A percentile compares a stretch with the other conserved stretches of the same genome.
Evolutionary conservation across 306 rosid species (phyloP).

Genomic region (Canavalia ensiformis): DNA sequence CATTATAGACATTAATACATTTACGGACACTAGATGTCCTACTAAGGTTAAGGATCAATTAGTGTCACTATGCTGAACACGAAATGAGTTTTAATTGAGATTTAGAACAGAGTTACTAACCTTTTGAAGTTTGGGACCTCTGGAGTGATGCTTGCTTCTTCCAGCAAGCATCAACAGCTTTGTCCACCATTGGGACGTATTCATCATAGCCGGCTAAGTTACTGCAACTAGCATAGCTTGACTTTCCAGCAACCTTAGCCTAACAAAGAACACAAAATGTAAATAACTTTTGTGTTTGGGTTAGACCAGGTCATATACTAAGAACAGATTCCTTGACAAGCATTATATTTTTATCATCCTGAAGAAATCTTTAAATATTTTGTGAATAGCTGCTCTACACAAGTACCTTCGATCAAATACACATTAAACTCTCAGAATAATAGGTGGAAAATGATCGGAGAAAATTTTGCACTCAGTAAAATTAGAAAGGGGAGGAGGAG

Average conservation of each 20-base stretch:
- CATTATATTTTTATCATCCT: slow-evolving; percentile 32
- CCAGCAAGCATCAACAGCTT: slow-evolving; percentile 89
- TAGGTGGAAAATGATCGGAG: slow-evolving; percentile 1
- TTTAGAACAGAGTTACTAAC: slow-evolving; percentile 53
- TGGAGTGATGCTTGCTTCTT: slow-evolving; percentile 74
- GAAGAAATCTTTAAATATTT: slow-evolving; percentile 1
- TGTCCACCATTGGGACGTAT: slow-evolving; percentile 97
- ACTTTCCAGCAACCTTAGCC: slow-evolving; percentile 82
- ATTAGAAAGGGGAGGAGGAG: neutral
- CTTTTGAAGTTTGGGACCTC: slow-evolving; percentile 67
- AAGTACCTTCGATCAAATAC: slow-evolving; percentile 29
- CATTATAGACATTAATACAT: slow-evolving; percentile 4
- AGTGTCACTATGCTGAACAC: neutral
- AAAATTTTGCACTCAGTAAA: slow-evolving; percentile 36
- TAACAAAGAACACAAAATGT: slow-evolving; percentile 47
- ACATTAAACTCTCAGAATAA: slow-evolving; percentile 4
- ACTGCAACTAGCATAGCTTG: slow-evolving; percentile 63
- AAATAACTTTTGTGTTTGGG: slow-evolving; percentile 7
- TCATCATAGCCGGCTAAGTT: slow-evolving; percentile 85
- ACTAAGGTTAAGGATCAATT: slow-evolving; percentile 5
- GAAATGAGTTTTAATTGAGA: slow-evolving; percentile 27
- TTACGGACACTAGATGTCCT: slow-evolving; percentile 19
- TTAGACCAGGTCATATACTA: slow-evolving; percentile 17
- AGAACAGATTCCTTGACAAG: slow-evolving; percentile 9
- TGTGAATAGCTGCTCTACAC: neutral